Conservation (phyloP, 208 protist species). For the Crithidia expoeki region DNA sequence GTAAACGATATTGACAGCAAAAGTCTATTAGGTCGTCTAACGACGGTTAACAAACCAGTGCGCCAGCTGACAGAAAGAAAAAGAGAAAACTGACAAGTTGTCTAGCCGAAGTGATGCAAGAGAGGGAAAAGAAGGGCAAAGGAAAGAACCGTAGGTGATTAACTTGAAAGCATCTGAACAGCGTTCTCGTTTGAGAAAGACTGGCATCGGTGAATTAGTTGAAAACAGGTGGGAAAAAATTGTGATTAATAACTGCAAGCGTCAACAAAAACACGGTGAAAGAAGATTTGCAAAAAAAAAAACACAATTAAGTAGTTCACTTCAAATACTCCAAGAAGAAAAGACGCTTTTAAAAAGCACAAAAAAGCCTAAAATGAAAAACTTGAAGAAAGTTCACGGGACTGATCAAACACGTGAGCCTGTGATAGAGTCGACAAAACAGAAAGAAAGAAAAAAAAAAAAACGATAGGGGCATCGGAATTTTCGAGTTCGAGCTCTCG, state of each 20-base stretch:
- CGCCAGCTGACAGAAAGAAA: neutral
- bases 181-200: neutral
- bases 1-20: too few species aligned
- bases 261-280: neutral
- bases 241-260: neutral
- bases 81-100: neutral
- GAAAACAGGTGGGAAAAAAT: neutral
- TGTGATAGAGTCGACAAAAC: neutral
- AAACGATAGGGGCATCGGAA: too few species aligned
- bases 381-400: neutral
- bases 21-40: too few species aligned
- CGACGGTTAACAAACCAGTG: too few species aligned
- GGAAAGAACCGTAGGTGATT: neutral
- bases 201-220: neutral
- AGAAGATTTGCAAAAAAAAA: neutral
- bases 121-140: neutral
- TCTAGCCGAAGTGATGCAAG: neutral
- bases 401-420: neutral
- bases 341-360: neutral
- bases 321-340: neutral
- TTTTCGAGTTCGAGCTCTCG: too few species aligned
- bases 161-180: neutral
- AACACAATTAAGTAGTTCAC: neutral
- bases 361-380: too few species aligned
- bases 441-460: neutral